These are phyloP conservation scores for Acer saccharum DNA, from an alignment of 345 rosid species.

Conservation along the genomic window DNA sequence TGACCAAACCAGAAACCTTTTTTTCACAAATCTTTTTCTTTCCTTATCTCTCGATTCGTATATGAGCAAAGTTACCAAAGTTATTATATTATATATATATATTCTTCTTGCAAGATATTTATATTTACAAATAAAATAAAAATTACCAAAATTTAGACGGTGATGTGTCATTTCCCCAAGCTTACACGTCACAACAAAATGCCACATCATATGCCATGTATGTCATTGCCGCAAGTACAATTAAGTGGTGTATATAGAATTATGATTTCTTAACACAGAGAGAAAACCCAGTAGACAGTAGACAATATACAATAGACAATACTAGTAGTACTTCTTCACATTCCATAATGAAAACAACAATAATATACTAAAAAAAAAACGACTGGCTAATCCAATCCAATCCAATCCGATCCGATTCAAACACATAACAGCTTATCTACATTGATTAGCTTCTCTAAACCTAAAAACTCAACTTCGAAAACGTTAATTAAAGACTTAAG, in stretches of 20 bases:
- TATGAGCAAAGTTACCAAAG: too few species aligned
- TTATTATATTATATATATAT: too few species aligned
- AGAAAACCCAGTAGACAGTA: background rate
- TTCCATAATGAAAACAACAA: background rate
- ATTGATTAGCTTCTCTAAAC: background rate
- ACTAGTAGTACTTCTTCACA: background rate
- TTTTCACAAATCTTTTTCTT: background rate
- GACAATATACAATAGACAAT: too few species aligned
- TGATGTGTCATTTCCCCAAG: constrained; percentile 5
- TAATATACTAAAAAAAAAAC: too few species aligned
- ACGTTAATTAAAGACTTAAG: background rate
- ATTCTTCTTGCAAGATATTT: too few species aligned
- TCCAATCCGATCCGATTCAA: background rate
- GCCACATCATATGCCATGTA: background rate
- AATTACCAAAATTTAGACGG: background rate
- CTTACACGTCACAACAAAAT: too few species aligned
- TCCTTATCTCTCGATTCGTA: too few species aligned
- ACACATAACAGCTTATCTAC: background rate
- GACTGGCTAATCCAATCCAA: too few species aligned
- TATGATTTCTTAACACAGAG: background rate
- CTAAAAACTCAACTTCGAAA: background rate
- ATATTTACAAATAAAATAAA: too few species aligned
- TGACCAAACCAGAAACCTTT: background rate
- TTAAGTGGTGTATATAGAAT: too few species aligned
- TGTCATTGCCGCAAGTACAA: background rate